These are phyloP conservation scores for Astragalus membranaceus DNA, from an alignment of 306 rosid genomes.

Conservation along the genomic window DNA sequence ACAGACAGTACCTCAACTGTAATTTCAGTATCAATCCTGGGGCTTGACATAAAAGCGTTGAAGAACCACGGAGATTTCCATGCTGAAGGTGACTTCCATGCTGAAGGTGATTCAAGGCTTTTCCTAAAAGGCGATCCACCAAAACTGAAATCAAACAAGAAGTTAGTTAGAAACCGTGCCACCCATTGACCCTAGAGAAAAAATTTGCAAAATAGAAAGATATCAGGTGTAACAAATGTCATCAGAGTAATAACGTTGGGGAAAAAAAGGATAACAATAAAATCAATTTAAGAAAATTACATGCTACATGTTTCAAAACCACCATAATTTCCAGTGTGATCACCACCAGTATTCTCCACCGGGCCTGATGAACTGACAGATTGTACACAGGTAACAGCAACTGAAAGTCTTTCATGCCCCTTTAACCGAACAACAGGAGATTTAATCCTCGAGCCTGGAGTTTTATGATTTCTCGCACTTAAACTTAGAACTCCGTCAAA, in stretches of 20 bases:
- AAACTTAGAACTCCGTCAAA: slow-evolving; percentile 29
- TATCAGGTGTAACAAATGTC: not conserved
- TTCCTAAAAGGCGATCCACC: slow-evolving; percentile 77
- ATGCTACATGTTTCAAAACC: slow-evolving; percentile 44
- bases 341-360: slow-evolving; percentile 30
- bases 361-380: slow-evolving; percentile 39
- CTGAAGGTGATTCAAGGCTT: slow-evolving; percentile 92
- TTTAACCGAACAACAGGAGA: slow-evolving; percentile 48
- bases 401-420: slow-evolving; percentile 37
- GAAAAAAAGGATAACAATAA: not conserved
- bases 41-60: slow-evolving; percentile 63
- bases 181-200: not conserved
- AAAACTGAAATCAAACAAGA: slow-evolving; percentile 50
- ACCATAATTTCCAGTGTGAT: slow-evolving; percentile 36
- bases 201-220: not conserved
- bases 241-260: not conserved
- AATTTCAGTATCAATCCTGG: slow-evolving; percentile 75
- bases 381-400: slow-evolving; percentile 36
- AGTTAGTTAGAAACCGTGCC: slow-evolving; percentile 3
- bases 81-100: slow-evolving; percentile 96
- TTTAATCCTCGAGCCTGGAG: slow-evolving; percentile 29
- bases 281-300: slow-evolving; percentile 41
- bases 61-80: slow-evolving; percentile 97
- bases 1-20: slow-evolving; percentile 68
- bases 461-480: slow-evolving; percentile 40